Conservation (phyloP, 192 early-diverging fungal species). For the Coemansia sp. region DNA sequence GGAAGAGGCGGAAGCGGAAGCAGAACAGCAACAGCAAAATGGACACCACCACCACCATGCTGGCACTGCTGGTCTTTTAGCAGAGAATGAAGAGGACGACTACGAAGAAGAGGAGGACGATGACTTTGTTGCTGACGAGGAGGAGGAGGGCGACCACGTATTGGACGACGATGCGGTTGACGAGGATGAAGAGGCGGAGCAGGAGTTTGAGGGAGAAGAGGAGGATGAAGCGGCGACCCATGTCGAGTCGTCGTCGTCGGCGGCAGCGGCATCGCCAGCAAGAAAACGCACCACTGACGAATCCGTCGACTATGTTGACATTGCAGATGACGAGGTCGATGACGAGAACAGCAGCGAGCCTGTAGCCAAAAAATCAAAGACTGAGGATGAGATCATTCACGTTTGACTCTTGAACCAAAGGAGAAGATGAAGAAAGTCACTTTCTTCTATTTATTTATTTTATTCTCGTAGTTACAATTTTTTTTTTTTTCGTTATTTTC, state of each 20-base stretch:
- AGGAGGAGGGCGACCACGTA: constrained; percentile 39
- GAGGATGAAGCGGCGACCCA: constrained; percentile 14
- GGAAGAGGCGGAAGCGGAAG: constrained; percentile 2
- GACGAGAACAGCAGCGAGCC: constrained; percentile 12
- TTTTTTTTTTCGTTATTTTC: constrained; percentile 1
- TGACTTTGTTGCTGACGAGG: constrained; percentile 41
- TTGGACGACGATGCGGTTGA: constrained; percentile 27
- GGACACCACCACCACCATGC: neutral
- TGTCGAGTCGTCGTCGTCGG: constrained; percentile 9
- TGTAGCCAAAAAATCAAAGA: constrained; percentile 18
- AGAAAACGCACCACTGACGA: constrained; percentile 18
- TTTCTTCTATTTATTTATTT: too few relatives aligned
- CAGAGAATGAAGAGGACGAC: constrained; percentile 12
- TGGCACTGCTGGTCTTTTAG: constrained; percentile 26
- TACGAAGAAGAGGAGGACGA: constrained; percentile 35
- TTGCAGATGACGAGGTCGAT: constrained; percentile 1
- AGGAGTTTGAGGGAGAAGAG: neutral
- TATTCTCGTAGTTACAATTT: neutral
- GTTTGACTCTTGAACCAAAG: neutral
- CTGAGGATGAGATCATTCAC: constrained; percentile 10
- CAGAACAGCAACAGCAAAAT: neutral
- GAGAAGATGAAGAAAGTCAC: neutral
- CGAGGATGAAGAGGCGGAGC: constrained; percentile 18
- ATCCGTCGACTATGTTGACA: neutral
- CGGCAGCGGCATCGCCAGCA: constrained; percentile 13